Evolutionary conservation across 352 stramenopile genomes (phyloP), one percentile per base, ranked within the genome.

Genomic region (Phytopythium sindhum): DNA sequence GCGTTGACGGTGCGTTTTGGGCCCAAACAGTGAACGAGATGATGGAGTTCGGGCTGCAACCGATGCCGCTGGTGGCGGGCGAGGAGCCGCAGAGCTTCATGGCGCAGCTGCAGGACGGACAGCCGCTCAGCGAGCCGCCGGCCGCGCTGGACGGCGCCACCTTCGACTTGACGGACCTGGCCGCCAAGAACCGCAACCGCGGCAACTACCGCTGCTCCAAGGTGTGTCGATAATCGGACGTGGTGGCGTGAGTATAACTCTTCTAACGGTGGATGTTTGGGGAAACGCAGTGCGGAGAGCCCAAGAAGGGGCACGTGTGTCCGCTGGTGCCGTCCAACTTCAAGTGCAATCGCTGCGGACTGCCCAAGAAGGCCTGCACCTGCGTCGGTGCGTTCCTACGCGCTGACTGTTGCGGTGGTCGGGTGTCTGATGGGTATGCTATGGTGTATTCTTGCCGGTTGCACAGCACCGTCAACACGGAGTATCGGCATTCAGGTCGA

Each of bases 181-280:
- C 66, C 5, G 65, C 63, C 41, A 90, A 90, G 70, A 91, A 91
- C 68, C 68, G 84, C 28, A 93, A 95, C 64, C 86, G 86, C 54
- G 86, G 86, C 68, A 95, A 95, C 69, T 95, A 95, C 58, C 82
- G 86, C 33, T 95, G 86, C 70, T 92, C 82, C 70, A 93, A 93
- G 80, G 84, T 89, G 51, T 24, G 52, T 39, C n/a, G 12, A 41
- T 3, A 3, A 37, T 19, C 37, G 19, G 37, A 31, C 17, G 26
- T 48, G 33, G 33, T 29, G 45, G n/a, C n/a, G 9, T 37, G 24
- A 21, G 19, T 44, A 37, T n/a, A 44, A 28, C 1, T 33, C 0
- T 56, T 24, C 8, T 57, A 54, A 12, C 15, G 48, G 5, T 54
- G 48, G 4, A 21, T 64, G 23, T 9, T 35, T 41, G 24, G 57